Conservation (phyloP, 768 basidiomycete species). For the Tulasnella sp. region DNA sequence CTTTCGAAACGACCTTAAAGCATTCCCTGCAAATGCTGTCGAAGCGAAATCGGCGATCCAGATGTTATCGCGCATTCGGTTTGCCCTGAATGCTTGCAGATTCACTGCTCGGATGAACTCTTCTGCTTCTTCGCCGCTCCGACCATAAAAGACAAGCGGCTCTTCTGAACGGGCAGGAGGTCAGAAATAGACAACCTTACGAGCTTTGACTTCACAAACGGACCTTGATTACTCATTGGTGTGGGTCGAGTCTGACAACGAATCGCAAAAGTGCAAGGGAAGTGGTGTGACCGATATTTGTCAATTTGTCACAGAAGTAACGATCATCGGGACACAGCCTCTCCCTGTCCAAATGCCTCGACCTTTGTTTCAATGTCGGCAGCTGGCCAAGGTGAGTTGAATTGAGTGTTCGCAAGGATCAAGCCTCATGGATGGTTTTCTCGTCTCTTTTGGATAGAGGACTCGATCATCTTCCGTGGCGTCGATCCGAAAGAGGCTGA, state of each 20-base stretch:
- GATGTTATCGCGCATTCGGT: not conserved
- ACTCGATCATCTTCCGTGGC: not conserved
- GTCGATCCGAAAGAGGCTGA: not conserved
- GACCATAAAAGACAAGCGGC: constrained; percentile 1
- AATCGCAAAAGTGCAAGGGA: not conserved
- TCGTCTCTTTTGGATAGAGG: not conserved
- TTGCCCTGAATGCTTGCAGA: not conserved
- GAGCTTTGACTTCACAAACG: not conserved
- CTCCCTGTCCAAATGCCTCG: too few relatives aligned
- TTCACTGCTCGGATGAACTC: constrained; percentile 26
- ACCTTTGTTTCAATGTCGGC: too few relatives aligned
- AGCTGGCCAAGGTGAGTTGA: too few relatives aligned
- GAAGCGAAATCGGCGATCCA: constrained; percentile 22
- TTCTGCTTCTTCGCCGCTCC: not conserved
- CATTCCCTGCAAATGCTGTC: constrained; percentile 1
- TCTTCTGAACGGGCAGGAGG: not conserved
- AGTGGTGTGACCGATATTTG: not conserved
- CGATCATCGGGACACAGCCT: too few relatives aligned
- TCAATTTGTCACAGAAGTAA: not conserved
- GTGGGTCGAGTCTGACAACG: too few relatives aligned
- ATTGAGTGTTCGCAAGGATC: too few relatives aligned
- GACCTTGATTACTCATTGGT: not conserved
- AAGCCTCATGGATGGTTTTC: too few relatives aligned
- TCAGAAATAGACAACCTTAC: not conserved
- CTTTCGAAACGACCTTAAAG: constrained; percentile 4